Evolutionary conservation across 371 early-diverging fungal species (phyloP).

Genomic region (Gilbertella persicaria): DNA sequence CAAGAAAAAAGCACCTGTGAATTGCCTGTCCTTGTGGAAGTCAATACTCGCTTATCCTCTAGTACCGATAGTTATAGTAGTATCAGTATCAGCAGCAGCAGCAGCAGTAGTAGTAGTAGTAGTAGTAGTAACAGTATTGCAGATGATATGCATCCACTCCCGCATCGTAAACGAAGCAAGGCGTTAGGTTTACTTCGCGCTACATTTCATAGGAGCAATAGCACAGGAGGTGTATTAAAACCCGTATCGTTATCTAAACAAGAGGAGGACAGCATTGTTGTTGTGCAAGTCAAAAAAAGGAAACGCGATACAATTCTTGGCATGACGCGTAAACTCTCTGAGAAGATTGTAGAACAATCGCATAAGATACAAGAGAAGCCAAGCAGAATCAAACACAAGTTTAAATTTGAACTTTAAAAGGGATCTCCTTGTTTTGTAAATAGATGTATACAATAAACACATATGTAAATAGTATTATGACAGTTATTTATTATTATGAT

Average conservation of each 20-base stretch:
- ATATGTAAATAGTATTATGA: no score
- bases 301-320: slow-evolving; percentile 15
- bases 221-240: slow-evolving; percentile 5
- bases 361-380: no score
- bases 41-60: neutral
- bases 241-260: neutral
- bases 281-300: slow-evolving; percentile 3
- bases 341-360: neutral
- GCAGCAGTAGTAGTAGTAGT: neutral
- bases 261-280: slow-evolving; percentile 2
- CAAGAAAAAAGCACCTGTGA: neutral
- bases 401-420: no score
- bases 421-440: no score
- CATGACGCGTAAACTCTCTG: slow-evolving; percentile 18
- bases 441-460: no score
- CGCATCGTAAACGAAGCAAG: slow-evolving; percentile 1
- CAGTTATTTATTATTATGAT: no score
- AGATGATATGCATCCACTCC: no score
- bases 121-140: no score
- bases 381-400: no score
- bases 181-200: slow-evolving; percentile 11
- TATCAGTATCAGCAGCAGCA: neutral
- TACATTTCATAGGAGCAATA: slow-evolving; percentile 10
- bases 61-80: neutral
- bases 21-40: slow-evolving; percentile 1